Percentiles rank a stretch among this genome's conserved stretches.
phyloP scores from a whole-genome alignment of 345 rosid genomes.

The Camelina laxa region DNA sequence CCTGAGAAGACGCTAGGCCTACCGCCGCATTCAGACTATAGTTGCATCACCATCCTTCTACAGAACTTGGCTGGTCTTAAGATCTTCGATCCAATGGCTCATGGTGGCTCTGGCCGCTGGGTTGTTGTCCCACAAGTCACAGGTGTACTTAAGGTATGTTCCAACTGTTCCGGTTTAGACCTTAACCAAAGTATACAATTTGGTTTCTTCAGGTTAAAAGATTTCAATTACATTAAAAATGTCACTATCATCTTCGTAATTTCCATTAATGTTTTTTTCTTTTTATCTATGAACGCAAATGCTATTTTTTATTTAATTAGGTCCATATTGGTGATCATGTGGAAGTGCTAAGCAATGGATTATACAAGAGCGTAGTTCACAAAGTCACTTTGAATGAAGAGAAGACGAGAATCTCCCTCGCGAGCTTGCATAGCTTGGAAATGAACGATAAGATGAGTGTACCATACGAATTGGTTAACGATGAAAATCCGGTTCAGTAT shows the following conservation, averaged over 20 bases:
- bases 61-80: conserved; percentile 65
- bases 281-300: not conserved
- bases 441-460: conserved; percentile 66
- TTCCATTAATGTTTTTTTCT: no score
- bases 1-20: conserved; percentile 55
- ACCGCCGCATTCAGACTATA: conserved; percentile 73
- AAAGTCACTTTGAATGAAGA: conserved; percentile 52
- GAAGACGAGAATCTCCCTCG: conserved; percentile 57
- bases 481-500: conserved; percentile 51
- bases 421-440: conserved; percentile 69
- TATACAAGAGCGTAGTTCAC: conserved; percentile 61
- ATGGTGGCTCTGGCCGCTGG: conserved; percentile 50
- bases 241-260: not conserved
- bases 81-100: conserved; percentile 47
- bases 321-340: conserved; percentile 73
- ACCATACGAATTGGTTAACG: conserved; percentile 58
- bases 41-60: conserved; percentile 60
- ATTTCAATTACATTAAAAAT: not conserved
- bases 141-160: conserved; percentile 57
- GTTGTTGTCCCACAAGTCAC: conserved; percentile 46
- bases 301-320: conserved; percentile 12
- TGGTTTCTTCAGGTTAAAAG: not conserved
- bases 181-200: not conserved
- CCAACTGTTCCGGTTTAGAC: not conserved
- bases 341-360: conserved; percentile 74